Conservation (phyloP, 129 eudicot genomes). For the Kitagawia praeruptora region DNA sequence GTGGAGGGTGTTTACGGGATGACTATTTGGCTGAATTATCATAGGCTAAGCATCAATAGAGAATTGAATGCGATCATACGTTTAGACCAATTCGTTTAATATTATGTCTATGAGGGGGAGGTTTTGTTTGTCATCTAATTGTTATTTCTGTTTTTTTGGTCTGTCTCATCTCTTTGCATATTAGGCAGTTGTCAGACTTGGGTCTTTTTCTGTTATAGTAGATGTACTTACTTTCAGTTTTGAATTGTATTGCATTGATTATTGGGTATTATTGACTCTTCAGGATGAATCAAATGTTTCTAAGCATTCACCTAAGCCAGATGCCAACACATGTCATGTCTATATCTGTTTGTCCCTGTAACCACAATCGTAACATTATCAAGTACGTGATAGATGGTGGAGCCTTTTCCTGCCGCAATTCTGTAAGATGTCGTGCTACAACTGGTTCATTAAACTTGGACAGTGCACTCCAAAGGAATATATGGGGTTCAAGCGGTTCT, state of each 20-base stretch:
- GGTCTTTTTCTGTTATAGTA: slow-evolving; percentile 7
- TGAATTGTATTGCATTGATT: neutral
- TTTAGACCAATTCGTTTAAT: too few species aligned
- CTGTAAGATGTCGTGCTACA: slow-evolving; percentile 28
- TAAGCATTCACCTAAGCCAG: slow-evolving; percentile 27
- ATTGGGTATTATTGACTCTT: neutral
- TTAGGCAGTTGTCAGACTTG: neutral
- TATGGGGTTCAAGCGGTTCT: slow-evolving; percentile 22
- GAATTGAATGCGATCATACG: too few species aligned
- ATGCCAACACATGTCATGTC: slow-evolving; percentile 25
- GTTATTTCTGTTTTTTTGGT: neutral
- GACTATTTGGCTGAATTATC: neutral
- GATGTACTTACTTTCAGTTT: slow-evolving; percentile 8
- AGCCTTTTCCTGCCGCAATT: slow-evolving; percentile 17
- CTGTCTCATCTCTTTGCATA: neutral
- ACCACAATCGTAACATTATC: slow-evolving; percentile 20
- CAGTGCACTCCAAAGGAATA: slow-evolving; percentile 19
- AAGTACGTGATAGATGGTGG: slow-evolving; percentile 27
- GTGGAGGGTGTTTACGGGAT: too few species aligned
- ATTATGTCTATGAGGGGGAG: neutral
- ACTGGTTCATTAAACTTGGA: slow-evolving; percentile 35
- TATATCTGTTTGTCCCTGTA: slow-evolving; percentile 24
- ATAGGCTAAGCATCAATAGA: neutral
- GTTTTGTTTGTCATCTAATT: neutral
- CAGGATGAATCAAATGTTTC: slow-evolving; percentile 44